phyloP scores from a whole-genome alignment of 768 basidiomycete species.

The Phylloporus sp. region DNA sequence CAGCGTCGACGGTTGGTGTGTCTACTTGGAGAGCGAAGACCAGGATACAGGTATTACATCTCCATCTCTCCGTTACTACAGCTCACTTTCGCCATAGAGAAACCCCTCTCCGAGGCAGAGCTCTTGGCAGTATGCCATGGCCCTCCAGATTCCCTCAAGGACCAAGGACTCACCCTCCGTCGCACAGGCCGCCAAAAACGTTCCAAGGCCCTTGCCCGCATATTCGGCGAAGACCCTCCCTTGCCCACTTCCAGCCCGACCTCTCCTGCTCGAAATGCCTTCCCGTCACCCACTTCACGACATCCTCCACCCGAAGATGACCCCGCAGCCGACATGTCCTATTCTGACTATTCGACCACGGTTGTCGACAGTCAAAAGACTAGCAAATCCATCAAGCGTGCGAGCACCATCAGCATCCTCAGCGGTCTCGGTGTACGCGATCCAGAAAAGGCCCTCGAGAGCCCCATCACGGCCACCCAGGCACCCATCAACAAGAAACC shows the following conservation, averaged over 20 bases:
- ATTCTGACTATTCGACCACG: constrained; percentile 30
- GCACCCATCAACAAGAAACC: constrained; percentile 39
- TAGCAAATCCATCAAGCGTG: constrained; percentile 56
- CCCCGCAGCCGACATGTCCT: constrained; percentile 30
- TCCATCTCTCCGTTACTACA: background rate
- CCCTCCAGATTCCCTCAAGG: constrained; percentile 70
- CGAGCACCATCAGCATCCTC: constrained; percentile 91
- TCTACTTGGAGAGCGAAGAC: constrained; percentile 61
- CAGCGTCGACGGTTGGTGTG: constrained; percentile 85
- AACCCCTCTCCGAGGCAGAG: constrained; percentile 75
- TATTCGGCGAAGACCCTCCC: constrained; percentile 41
- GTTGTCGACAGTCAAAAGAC: constrained; percentile 25
- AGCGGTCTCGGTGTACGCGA: constrained; percentile 88
- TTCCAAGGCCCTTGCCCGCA: constrained; percentile 38
- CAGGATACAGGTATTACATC: constrained; percentile 42
- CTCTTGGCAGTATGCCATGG: constrained; percentile 80
- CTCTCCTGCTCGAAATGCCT: constrained; percentile 22
- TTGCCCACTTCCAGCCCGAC: constrained; percentile 34
- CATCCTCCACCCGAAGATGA: constrained; percentile 32
- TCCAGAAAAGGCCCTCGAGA: constrained; percentile 60
- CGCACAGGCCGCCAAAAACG: constrained; percentile 42
- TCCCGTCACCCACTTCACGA: constrained; percentile 9
- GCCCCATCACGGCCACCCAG: constrained; percentile 48
- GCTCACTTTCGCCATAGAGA: constrained; percentile 38
- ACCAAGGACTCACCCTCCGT: constrained; percentile 73